Evolutionary conservation across 805 yeast genomes (phyloP).

Genomic region (Pichia californica): DNA sequence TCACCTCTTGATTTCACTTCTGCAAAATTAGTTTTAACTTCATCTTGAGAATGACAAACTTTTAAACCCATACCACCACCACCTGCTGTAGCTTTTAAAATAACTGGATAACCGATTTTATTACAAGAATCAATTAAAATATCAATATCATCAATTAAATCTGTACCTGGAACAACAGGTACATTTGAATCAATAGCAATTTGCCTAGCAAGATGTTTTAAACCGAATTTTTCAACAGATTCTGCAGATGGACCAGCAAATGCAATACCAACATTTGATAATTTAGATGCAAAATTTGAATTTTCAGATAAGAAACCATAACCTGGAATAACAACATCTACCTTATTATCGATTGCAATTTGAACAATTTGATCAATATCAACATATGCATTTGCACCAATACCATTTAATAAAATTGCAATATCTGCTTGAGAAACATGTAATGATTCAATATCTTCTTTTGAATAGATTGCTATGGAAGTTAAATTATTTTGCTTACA

Average conservation of each 20-base stretch:
- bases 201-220: constrained; percentile 24
- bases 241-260: constrained; percentile 25
- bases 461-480: constrained; percentile 21
- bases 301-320: constrained; percentile 36
- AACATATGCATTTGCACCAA: constrained; percentile 25
- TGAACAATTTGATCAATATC: constrained; percentile 19
- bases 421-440: constrained; percentile 26
- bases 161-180: constrained; percentile 26
- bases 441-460: constrained; percentile 25
- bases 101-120: constrained; percentile 24
- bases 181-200: constrained; percentile 20
- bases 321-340: constrained; percentile 35
- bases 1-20: constrained; percentile 24
- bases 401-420: constrained; percentile 19
- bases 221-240: constrained; percentile 24
- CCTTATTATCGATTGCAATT: constrained; percentile 27
- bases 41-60: constrained; percentile 15
- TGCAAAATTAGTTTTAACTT: constrained; percentile 13
- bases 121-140: constrained; percentile 15
- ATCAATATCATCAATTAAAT: constrained; percentile 10
- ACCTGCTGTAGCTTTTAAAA: constrained; percentile 27
- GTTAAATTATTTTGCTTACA: constrained; percentile 15
- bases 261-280: constrained; percentile 14
- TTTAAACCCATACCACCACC: constrained; percentile 30
- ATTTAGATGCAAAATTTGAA: constrained; percentile 17